Percentiles rank a stretch among this genome's conserved stretches.
phyloP scores from a whole-genome alignment of 2,329 filamentous ascomycete genomes.

The Penicillium sp. region DNA sequence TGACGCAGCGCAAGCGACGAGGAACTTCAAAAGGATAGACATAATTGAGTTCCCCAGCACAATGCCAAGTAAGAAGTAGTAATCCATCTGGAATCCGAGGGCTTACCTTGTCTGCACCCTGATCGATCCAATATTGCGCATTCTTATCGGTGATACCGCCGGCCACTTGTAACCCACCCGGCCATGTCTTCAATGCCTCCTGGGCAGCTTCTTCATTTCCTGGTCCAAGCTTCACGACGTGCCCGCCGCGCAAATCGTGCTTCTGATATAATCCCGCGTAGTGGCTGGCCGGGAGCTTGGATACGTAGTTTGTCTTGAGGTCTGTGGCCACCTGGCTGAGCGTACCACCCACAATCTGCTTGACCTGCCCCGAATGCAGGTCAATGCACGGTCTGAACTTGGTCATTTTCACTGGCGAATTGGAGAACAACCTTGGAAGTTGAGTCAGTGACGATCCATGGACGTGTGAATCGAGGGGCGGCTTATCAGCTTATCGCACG shows the following conservation, averaged over 20 bases:
- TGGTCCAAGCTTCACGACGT: conserved; percentile 94
- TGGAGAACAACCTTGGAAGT: background rate
- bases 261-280: conserved; percentile 80
- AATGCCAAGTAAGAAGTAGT: background rate
- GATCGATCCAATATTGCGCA: conserved; percentile 79
- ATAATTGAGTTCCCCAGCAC: background rate
- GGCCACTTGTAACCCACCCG: conserved; percentile 76
- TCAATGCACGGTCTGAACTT: conserved; percentile 95
- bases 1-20: conserved; percentile 12
- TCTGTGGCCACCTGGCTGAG: conserved; percentile 64
- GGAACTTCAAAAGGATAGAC: background rate
- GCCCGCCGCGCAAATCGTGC: conserved; percentile 70
- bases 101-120: conserved; percentile 82
- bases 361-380: conserved; percentile 93
- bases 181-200: conserved; percentile 77
- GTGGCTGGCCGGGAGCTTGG: conserved; percentile 73
- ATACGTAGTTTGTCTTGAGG: conserved; percentile 90
- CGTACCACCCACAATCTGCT: conserved; percentile 97
- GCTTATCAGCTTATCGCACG: conserved; percentile 37
- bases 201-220: conserved; percentile 78
- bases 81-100: conserved; percentile 10
- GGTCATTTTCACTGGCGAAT: conserved; percentile 63
- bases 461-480: conserved; percentile 10
- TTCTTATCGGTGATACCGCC: conserved; percentile 90
- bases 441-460: background rate